Base-by-base conservation (phyloP, 352 stramenopile species). In the Phytopythium delawarense region DNA sequence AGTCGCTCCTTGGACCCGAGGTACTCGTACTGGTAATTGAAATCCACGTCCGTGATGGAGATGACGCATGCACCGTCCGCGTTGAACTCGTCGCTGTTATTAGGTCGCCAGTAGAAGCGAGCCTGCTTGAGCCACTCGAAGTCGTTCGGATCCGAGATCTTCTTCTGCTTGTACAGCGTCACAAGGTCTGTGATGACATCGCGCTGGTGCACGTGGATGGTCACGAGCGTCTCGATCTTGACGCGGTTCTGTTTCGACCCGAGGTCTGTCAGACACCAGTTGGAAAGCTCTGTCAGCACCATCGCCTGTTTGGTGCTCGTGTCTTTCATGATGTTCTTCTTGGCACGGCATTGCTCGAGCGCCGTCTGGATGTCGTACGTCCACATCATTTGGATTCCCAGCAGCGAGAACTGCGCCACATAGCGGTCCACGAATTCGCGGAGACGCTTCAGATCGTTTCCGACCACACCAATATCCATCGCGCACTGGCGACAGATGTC, bases 91-190 rank as follows among this genome's bases (percentile, higher is more conserved):
- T 99, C 97, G 0, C 73, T 69, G 55, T 93, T 94, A 58, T 95
- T 98, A 8, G 91, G 81, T 25, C 96, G 85, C 96, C 96, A 99
- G 69, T 99, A 99, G 65, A 99, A 99, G 12, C 97, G 86, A n/a
- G 95, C 96, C 71, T 99, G 97, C 70, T 99, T 99, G 50, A 99
- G 92, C 97, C 97, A 99, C 66, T 99, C 96, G 67, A 99, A 99
- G 70, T 99, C 96, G 70, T 99, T 98, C 45, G 96, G 86, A 69
- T 99, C 96, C 7, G 84, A 94, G 58, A 99, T 98, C 66, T 98
- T 98, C 72, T 99, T 99, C 55, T 95, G 85, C 63, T 97, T 95
- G 79, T 98, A 97, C 20, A 99, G 76, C 2, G 87, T 84, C 16
- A 84, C 84, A 4, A 99, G 74, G 65, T 99, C 96, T 11, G 89